Percentiles rank a stretch among this genome's conserved stretches.
phyloP scores from a whole-genome alignment of 1,284 basidiomycete species.

The Rhodotorula glutinis region DNA sequence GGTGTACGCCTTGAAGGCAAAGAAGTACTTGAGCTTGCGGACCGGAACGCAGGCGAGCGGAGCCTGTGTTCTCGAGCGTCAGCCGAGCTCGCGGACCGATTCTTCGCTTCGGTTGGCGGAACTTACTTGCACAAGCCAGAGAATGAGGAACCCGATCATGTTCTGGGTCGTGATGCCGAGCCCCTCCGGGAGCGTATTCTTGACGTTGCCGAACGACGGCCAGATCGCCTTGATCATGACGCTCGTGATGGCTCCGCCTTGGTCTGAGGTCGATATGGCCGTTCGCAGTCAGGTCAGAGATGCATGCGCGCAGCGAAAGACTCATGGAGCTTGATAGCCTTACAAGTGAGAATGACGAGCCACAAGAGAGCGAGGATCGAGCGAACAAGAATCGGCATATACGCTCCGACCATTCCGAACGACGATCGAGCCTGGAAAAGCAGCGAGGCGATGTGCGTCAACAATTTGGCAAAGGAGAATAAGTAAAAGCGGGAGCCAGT shows the following conservation, averaged over 20 bases:
- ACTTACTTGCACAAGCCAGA: slow-evolving; percentile 58
- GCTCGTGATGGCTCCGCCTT: slow-evolving; percentile 43
- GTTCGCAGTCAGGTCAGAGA: too few species aligned
- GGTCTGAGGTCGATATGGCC: background rate
- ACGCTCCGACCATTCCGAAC: slow-evolving; percentile 69
- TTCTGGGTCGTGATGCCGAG: slow-evolving; percentile 63
- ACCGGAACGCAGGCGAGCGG: slow-evolving; percentile 65
- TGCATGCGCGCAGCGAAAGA: background rate
- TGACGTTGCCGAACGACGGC: slow-evolving; percentile 63
- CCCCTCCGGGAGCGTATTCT: slow-evolving; percentile 55
- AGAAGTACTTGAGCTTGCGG: slow-evolving; percentile 42
- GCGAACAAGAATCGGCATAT: slow-evolving; percentile 69
- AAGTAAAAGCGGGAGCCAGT: too few species aligned
- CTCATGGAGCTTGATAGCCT: background rate
- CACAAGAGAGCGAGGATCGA: slow-evolving; percentile 70
- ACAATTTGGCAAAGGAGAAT: background rate
- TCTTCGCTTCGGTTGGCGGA: too few species aligned
- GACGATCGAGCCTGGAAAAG: slow-evolving; percentile 55
- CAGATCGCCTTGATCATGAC: slow-evolving; percentile 72
- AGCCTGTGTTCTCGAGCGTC: slow-evolving; percentile 39
- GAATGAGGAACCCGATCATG: slow-evolving; percentile 71
- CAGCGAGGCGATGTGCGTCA: background rate
- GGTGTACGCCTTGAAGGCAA: background rate
- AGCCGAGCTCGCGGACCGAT: too few species aligned
- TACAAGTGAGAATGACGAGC: slow-evolving; percentile 56